Evolutionary conservation across 208 protist genomes (phyloP), one percentile per base, ranked within the genome.

Genomic region (Herpetomonas samuelpessoai): DNA sequence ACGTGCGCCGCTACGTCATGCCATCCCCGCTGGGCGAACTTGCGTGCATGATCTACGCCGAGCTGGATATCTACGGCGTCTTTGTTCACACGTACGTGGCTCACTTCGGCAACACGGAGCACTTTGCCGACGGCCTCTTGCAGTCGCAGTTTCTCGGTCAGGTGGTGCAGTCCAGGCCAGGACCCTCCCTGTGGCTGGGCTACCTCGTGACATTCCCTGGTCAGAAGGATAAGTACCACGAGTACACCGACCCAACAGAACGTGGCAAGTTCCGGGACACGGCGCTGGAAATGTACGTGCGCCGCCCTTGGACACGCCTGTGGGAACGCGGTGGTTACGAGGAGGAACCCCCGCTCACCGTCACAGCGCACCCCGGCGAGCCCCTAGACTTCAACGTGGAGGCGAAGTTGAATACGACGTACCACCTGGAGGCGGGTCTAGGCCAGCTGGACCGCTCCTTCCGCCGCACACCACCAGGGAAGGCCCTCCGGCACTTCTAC

Each of bases 81-180:
- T 54, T n/a, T 18, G 55, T 88, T 3, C 70, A 90, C 50, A 86
- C 74, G 19, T 93, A 86, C 61, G 81, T 93, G 14, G 76, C 76
- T 18, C 86, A 90, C 78, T 93, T 89, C 64, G 81, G 86, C 50
- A 93, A 93, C 74, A 93, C 86, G 12, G 74, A 90, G 62, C 86
- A 93, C 72, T 84, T 71, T 67, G 86, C 78, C 12, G 86, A 93
- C 59, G 86, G 82, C n/a, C 65, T 93, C n/a, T 67, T 93, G 55
- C 86, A 90, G 65, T 90, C 79, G 19, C 76, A 90, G 74, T 93
- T 86, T 52, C 62, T 93, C 19, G 76, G 74, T 2, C 50, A 70
- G 27, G 54, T 93, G 4, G 82, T 69, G 14, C 18, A 55, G 47
- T 26, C 47, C 10, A 88, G 85, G 60, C 66, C 72, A 6, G 86